Evolutionary conservation across 148 eudicot genomes (phyloP).

Genomic region (Talinum fruticosum): DNA sequence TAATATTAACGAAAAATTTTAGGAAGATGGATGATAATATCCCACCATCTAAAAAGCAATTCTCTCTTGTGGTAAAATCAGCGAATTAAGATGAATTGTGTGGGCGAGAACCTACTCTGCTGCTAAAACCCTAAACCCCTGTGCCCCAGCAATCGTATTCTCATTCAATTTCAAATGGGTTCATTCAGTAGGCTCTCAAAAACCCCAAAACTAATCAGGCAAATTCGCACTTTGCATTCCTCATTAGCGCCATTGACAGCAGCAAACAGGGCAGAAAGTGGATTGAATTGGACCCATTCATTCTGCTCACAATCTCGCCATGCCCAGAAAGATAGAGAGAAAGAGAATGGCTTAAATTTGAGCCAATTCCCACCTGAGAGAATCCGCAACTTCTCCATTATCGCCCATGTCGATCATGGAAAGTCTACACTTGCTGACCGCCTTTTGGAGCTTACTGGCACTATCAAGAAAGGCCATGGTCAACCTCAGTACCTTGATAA

Average conservation of each 20-base stretch:
- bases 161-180: slow-evolving; percentile 1
- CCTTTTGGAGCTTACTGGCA: slow-evolving; percentile 85
- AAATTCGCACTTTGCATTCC: neutral
- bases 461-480: slow-evolving; percentile 85
- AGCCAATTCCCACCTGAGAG: slow-evolving; percentile 64
- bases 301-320: slow-evolving; percentile 1
- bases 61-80: neutral
- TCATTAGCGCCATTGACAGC: neutral
- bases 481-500: slow-evolving; percentile 96
- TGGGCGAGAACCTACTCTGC: neutral
- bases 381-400: slow-evolving; percentile 79
- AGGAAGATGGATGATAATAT: no score
- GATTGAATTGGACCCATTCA: neutral
- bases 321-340: neutral
- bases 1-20: no score
- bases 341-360: slow-evolving; percentile 47
- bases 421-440: slow-evolving; percentile 94
- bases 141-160: neutral
- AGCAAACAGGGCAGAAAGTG: neutral
- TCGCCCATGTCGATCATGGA: slow-evolving; percentile 96
- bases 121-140: neutral
- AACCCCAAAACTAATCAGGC: neutral
- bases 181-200: neutral
- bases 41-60: no score
- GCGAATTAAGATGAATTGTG: neutral